Conservation (phyloP, 176 grass and related monocot genomes). For the Phoenix dactylifera region DNA sequence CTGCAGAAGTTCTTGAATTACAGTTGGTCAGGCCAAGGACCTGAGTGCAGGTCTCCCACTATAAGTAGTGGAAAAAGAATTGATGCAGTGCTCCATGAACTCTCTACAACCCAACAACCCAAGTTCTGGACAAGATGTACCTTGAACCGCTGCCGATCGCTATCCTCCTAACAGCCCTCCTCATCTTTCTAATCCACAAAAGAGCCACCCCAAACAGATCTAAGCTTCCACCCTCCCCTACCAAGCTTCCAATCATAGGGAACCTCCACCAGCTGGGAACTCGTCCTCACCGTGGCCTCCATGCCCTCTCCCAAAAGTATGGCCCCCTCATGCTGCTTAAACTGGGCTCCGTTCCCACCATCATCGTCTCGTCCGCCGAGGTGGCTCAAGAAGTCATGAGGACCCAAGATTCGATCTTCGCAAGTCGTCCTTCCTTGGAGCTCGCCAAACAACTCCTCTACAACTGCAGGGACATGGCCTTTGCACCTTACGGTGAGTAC, state of each 20-base stretch:
- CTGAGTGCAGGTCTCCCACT: too few species aligned
- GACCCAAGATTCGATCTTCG: not conserved
- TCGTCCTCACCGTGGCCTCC: constrained; percentile 27
- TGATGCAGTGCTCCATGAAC: too few species aligned
- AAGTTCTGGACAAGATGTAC: too few species aligned
- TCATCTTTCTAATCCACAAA: too few species aligned
- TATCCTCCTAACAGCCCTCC: too few species aligned
- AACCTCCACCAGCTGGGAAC: constrained; percentile 44
- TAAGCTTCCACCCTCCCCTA: constrained; percentile 26
- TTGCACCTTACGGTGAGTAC: constrained; percentile 38
- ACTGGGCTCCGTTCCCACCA: constrained; percentile 9
- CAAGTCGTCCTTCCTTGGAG: not conserved
- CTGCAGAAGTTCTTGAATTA: too few species aligned
- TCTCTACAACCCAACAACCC: too few species aligned
- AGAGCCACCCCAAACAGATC: too few species aligned
- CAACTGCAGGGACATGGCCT: constrained; percentile 3
- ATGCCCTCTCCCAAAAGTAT: constrained; percentile 6
- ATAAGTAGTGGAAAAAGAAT: too few species aligned
- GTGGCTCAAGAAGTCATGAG: constrained; percentile 25
- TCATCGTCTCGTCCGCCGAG: constrained; percentile 40
- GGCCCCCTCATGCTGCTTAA: constrained; percentile 23
- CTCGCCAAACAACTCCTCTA: not conserved
- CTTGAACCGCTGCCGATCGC: too few species aligned
- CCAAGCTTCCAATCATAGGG: constrained; percentile 32
- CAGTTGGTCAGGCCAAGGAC: too few species aligned